Evolutionary conservation across 129 eudicot species (phyloP), one percentile per base, ranked within the genome.

Genomic region (Ambrosia artemisiifolia): DNA sequence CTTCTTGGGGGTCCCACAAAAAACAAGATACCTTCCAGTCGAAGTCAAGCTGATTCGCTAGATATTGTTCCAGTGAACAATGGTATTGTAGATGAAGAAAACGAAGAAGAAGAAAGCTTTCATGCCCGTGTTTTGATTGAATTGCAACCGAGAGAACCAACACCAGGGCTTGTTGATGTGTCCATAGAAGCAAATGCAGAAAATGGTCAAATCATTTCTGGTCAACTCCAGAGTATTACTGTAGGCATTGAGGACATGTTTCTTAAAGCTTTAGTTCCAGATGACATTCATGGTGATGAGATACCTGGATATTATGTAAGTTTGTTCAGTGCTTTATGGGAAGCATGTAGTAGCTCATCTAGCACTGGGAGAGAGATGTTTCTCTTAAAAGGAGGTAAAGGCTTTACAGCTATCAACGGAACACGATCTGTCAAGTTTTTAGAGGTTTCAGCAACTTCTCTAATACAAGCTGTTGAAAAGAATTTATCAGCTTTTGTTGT

Each of bases 221-320:
- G 98, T 40, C 84, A 80, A 48, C 97, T 94, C 63, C 88, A 83
- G 17, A 84, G 83, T 56, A 63, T 94, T 53, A 73, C 83, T 12
- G 89, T 94, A 24, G 98, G 98, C 60, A 94, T 94, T 11, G 98
- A 94, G 74, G 98, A 94, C 87, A 94, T 94, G 98, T 94, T 94
- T 76, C 93, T 85, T 10, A 84, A 80, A 80, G 80, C 89, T 74
- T 70, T 84, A 54, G 75, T 84, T 47, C 98, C 97, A 38, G 88
- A 88, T 12, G 85, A 82, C 67, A 43, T 94, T 30, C 30, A 70
- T 28, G 65, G 55, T 36, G 89, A 83, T 74, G 79, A 70, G 18
- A 64, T 74, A 5, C 83, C 93, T 47, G 73, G 47, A 55, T 94
- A 94, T 71, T 77, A 80, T 38, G 34, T 76, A 7, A 83, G 85